Evolutionary conservation across 164 flowering plant genomes (phyloP), one percentile per base, ranked within the genome.

Genomic region (Magnolia kwangsiensis): DNA sequence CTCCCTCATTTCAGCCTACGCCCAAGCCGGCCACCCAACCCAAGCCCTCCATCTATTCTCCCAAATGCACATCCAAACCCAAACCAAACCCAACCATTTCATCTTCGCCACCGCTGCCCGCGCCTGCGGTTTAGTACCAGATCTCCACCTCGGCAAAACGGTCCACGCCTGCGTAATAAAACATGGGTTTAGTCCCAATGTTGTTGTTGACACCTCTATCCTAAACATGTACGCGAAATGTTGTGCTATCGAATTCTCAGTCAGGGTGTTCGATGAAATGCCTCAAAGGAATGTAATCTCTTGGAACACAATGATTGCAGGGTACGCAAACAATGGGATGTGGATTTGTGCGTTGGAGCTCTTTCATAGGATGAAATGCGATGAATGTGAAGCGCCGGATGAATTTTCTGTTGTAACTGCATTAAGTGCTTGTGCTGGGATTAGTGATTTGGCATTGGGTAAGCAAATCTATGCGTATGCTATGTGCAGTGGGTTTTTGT

Each of bases 221-320:
- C 13, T 80, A 9, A 82, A 81, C 69, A 73, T 78, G 84, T 85
- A 81, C 66, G 77, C 78, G 2, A 85, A 83, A 77, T 81, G 80
- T 19, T 72, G 72, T 23, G n/a, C 31, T 49, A 19, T 83, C 0
- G 81, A 74, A 27, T 70, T 37, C 23, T 69, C 84, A 0, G 18
- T 63, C 20, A 77, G 37, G 31, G 1, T 83, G 77, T 85, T 85
- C 27, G 81, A 80, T 79, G 86, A 78, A 80, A 83, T 85, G 88
- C 74, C 75, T 68, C 29, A 70, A 6, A 82, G 84, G 65, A 85
- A 80, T 75, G 3, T 31, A 23, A 63, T 85, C 0, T 74, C 84
- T 77, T 85, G 87, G 86, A 85, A 80, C 80, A 84, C 82, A 8
- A 76, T 85, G 83, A 81, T 86, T 64, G 71, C 83, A 0, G 82